A percentile compares a stretch with the other conserved stretches of the same genome.
Evolutionary conservation across 352 stramenopile species (phyloP).

Genomic region (Phytophthora tentaculata): DNA sequence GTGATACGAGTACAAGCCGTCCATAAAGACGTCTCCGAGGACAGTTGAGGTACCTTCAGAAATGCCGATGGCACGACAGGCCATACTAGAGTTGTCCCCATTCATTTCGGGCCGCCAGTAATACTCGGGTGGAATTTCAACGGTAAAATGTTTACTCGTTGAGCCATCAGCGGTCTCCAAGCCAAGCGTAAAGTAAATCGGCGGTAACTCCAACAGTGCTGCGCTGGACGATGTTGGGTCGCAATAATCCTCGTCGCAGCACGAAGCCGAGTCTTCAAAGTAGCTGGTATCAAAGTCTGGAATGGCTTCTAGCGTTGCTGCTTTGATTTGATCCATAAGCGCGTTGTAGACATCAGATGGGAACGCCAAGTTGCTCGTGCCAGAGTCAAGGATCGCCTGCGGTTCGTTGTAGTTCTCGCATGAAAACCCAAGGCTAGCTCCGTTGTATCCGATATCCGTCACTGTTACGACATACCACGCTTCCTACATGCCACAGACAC

Average conservation of each 20-base stretch:
- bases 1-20: slow-evolving; percentile 81
- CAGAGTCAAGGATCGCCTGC: slow-evolving; percentile 83
- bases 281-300: slow-evolving; percentile 73
- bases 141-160: slow-evolving; percentile 74
- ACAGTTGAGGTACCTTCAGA: slow-evolving; percentile 72
- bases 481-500: too few species aligned
- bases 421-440: slow-evolving; percentile 58
- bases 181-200: slow-evolving; percentile 81
- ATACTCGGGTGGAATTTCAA: slow-evolving; percentile 85
- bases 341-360: slow-evolving; percentile 78
- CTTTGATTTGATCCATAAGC: slow-evolving; percentile 70
- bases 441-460: slow-evolving; percentile 72
- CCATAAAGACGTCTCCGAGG: slow-evolving; percentile 87
- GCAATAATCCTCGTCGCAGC: slow-evolving; percentile 75
- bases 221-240: slow-evolving; percentile 60
- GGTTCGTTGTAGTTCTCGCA: slow-evolving; percentile 80
- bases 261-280: slow-evolving; percentile 74
- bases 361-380: slow-evolving; percentile 85
- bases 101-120: slow-evolving; percentile 88
- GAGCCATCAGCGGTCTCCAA: slow-evolving; percentile 53
- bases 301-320: slow-evolving; percentile 59
- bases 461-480: slow-evolving; percentile 85
- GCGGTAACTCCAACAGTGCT: slow-evolving; percentile 66
- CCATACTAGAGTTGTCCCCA: slow-evolving; percentile 50
- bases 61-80: slow-evolving; percentile 81